phyloP scores from a whole-genome alignment of 2,329 filamentous ascomycete species.

The Myriosclerotinia scirpicola region DNA sequence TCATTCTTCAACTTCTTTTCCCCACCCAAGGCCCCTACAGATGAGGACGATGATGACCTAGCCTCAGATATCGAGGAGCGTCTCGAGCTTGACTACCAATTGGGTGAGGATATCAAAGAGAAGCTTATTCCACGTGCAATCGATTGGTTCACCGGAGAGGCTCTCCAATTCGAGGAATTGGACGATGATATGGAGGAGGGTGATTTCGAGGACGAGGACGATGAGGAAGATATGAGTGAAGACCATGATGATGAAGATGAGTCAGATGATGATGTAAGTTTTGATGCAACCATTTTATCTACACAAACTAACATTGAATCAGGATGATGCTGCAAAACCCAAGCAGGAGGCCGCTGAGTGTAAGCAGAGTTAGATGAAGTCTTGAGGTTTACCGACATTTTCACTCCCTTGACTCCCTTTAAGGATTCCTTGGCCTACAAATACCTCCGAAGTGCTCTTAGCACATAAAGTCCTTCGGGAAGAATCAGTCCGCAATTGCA shows the following conservation, averaged over 20 bases:
- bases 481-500: slow-evolving; percentile 28
- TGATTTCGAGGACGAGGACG: slow-evolving; percentile 80
- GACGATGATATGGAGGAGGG: slow-evolving; percentile 80
- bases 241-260: slow-evolving; percentile 75
- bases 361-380: slow-evolving; percentile 76
- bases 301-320: slow-evolving; percentile 34
- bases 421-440: slow-evolving; percentile 14
- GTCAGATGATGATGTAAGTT: slow-evolving; percentile 72
- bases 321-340: slow-evolving; percentile 86
- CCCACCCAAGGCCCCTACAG: slow-evolving; percentile 80
- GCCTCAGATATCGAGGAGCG: slow-evolving; percentile 94
- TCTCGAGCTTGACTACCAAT: slow-evolving; percentile 96
- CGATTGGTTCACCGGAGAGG: slow-evolving; percentile 99
- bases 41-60: slow-evolving; percentile 69
- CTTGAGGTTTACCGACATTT: slow-evolving; percentile 13
- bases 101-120: slow-evolving; percentile 99
- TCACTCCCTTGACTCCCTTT: slow-evolving; percentile 10
- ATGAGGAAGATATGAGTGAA: slow-evolving; percentile 85
- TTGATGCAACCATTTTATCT: background rate
- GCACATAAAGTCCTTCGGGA: slow-evolving; percentile 20
- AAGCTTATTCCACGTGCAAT: slow-evolving; percentile 98
- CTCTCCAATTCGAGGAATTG: slow-evolving; percentile 92
- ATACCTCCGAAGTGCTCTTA: slow-evolving; percentile 24
- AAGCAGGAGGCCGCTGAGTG: slow-evolving; percentile 94
- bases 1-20: slow-evolving; percentile 96